Base-by-base conservation (phyloP, 1,284 basidiomycete species). In the Boletus sp. region DNA sequence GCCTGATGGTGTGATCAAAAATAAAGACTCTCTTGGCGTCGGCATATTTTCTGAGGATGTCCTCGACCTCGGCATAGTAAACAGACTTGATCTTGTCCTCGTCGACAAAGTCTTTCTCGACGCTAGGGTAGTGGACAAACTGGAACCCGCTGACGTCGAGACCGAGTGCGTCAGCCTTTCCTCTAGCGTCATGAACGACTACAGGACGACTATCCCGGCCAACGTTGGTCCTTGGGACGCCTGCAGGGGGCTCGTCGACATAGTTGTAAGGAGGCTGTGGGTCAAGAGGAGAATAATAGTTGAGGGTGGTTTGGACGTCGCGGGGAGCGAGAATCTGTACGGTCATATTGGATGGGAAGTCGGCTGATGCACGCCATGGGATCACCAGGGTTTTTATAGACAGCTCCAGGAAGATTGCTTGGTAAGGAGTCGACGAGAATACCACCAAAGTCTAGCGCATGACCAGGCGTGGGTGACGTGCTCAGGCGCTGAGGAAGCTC, bases 1-100 rank as follows among this genome's bases (percentile, higher is more conserved):
- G 68, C 60, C 74, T 62, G 55, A 76, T 68, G 20, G 72, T 75
- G 50, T 76, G 72, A 52, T 76, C 72, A 29, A 76, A 74, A 49
- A 76, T 67, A 51, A 71, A 59, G 17, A 74, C 64, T 35, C 61
- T 65, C 56, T 69, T 70, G n/a, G 69, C 73, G 5, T 71, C 73
- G 1, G 68, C 57, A 29, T 69, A 48, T 54, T 65, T 62, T 62
- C 69, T 75, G 52, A 77, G 47, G n/a, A 77, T 53, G 50, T 68
- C 64, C 52, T 71, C 69, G 0, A 73, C 66, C 57, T 77, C 76
- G 33, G 62, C 52, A 51, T 76, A 76, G 46, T 57, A 61, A 5
- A n/a, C 27, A 2, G 57, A 41, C 46, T 60, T 57, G 56, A 77
- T 72, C 43, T 50, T 55, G 19, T 67, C 66, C 12, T 74, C 72